Evolutionary conservation across 352 stramenopile genomes (phyloP), one percentile per base, ranked within the genome.

Genomic region (Phytophthora hybrid): DNA sequence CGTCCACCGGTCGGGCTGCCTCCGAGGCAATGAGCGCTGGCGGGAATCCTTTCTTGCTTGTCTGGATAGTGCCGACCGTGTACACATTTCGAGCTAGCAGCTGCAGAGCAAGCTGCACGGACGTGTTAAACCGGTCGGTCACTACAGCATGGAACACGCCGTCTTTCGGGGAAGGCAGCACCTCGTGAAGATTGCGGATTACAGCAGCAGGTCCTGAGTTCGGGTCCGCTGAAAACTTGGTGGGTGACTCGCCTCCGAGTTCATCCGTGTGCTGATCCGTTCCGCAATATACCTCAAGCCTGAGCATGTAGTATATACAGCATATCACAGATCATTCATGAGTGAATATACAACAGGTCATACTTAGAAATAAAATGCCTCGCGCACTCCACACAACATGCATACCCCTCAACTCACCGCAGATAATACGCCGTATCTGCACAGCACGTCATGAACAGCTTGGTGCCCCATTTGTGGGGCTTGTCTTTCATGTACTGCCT

Each of bases 391-490:
- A 8, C 23, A 26, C 23, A 26, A 26, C 23, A 5, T 9, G 39
- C 23, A 61, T 26, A 26, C 23, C 23, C 23, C 23, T 26, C 23
- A 39, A 56, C 55, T 14, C 55, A 71, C 56, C 62, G 63, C 0
- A 72, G 26, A n/a, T 51, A 72, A 23, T 72, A 72, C 1, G 63
- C 19, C 0, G 69, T 76, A 2, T 58, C 46, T 13, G 69, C 52
- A 41, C 62, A 71, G 18, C 69, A 76, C 1, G 55, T 76, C 60
- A 74, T 62, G 18, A 66, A 71, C 6, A 75, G 0, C 61, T 75
- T 75, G 1, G 68, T 70, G 0, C 68, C 60, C 60, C 59, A 75
- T 4, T 69, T 75, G 47, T 75, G 62, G 19, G 68, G 68, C 3
- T 74, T 74, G 16, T 69, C 66, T 26, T 69, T 74, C 46, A 58